phyloP scores from a whole-genome alignment of 2,329 filamentous ascomycete genomes.

The Aureobasidium sp. region DNA sequence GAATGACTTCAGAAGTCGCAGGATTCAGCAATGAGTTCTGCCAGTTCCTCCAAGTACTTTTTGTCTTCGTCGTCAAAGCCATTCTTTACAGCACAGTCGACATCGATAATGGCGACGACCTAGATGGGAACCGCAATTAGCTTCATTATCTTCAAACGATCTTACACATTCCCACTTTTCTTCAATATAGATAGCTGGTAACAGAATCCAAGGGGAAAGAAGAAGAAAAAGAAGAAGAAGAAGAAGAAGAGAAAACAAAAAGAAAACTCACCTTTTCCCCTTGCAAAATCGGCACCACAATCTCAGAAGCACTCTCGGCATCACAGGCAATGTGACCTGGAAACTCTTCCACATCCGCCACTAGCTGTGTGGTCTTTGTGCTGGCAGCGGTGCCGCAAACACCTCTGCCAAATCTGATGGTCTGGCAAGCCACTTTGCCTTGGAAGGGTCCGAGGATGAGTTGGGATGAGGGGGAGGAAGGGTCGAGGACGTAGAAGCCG shows the following conservation, averaged over 20 bases:
- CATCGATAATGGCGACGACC: slow-evolving; percentile 67
- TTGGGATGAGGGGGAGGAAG: slow-evolving; percentile 20
- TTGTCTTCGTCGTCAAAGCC: slow-evolving; percentile 65
- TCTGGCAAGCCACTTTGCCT: slow-evolving; percentile 70
- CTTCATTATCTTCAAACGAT: too few species aligned
- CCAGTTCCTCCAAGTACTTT: slow-evolving; percentile 56
- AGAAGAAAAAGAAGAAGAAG: not conserved
- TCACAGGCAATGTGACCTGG: slow-evolving; percentile 79
- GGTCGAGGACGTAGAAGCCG: slow-evolving; percentile 65
- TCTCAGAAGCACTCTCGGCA: slow-evolving; percentile 64
- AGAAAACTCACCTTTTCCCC: slow-evolving; percentile 32
- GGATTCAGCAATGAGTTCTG: slow-evolving; percentile 46
- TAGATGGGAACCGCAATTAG: slow-evolving; percentile 17
- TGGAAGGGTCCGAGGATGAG: slow-evolving; percentile 74
- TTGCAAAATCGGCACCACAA: slow-evolving; percentile 64
- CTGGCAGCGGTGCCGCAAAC: slow-evolving; percentile 66
- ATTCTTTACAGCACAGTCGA: slow-evolving; percentile 59
- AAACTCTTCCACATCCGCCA: slow-evolving; percentile 61
- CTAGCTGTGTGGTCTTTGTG: slow-evolving; percentile 52
- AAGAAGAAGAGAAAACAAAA: not conserved
- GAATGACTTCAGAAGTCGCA: slow-evolving; percentile 52
- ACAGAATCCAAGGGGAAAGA: too few species aligned
- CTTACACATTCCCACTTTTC: too few species aligned
- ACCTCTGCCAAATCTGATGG: slow-evolving; percentile 61
- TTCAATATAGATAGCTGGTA: too few species aligned